Evolutionary conservation across 2,329 filamentous ascomycete species (phyloP).

Genomic region (Fusarium sp.): DNA sequence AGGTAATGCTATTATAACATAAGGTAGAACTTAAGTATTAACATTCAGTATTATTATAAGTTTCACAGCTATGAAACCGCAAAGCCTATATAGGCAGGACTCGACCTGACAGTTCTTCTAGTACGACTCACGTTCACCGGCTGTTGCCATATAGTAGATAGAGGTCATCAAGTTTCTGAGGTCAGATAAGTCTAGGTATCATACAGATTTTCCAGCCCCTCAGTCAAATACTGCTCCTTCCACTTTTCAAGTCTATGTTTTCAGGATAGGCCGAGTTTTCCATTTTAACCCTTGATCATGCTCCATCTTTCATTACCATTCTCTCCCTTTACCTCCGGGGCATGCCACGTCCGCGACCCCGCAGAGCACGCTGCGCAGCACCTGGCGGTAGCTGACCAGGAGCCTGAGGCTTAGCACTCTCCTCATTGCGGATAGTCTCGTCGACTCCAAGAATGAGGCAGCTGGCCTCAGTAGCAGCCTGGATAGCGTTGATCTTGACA

Average conservation of each 20-base stretch:
- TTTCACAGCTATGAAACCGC: not conserved
- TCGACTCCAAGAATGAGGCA: conserved; percentile 96
- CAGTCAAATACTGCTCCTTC: conserved; percentile 19
- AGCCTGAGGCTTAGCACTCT: conserved; percentile 84
- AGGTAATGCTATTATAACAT: too few species aligned
- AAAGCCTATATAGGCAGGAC: too few species aligned
- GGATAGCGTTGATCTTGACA: conserved; percentile 96
- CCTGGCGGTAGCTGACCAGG: conserved; percentile 80
- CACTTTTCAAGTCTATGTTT: conserved; percentile 28
- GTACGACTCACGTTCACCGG: not conserved
- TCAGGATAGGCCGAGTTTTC: conserved; percentile 16
- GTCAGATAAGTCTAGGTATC: conserved; percentile 45
- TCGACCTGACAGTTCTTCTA: not conserved
- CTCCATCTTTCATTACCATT: conserved; percentile 31
- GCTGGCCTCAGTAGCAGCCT: conserved; percentile 92
- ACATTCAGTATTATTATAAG: not conserved
- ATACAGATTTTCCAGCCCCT: conserved; percentile 47
- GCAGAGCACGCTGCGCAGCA: conserved; percentile 86
- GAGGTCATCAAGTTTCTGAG: conserved; percentile 41
- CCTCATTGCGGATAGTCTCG: conserved; percentile 98
- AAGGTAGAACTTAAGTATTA: not conserved
- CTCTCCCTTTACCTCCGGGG: conserved; percentile 67
- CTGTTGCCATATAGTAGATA: not conserved
- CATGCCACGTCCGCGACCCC: conserved; percentile 87
- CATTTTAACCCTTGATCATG: conserved; percentile 29